Percentiles rank a stretch among this genome's conserved stretches.
phyloP scores from a whole-genome alignment of 73 alveolate genomes.

The Diophrys sp. region DNA sequence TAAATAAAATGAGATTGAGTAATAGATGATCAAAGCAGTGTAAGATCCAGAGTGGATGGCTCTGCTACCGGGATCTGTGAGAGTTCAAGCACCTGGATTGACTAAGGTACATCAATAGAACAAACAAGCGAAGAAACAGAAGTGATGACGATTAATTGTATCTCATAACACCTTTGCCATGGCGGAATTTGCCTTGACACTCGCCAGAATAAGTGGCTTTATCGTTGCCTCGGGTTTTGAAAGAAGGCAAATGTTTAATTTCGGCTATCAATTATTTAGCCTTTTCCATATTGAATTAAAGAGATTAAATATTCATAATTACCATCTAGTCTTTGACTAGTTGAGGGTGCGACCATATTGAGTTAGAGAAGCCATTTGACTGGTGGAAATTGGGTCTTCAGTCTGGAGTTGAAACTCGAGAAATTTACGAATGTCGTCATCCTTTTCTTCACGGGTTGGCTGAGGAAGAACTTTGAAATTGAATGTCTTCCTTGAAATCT shows the following conservation, averaged over 20 bases:
- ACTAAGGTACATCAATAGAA: not conserved
- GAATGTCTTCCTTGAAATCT: too few relatives aligned
- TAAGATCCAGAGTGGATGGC: not conserved
- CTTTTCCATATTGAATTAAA: too few relatives aligned
- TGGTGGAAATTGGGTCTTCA: too few relatives aligned
- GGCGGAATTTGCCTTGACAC: not conserved
- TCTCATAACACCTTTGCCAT: not conserved
- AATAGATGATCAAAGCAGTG: not conserved
- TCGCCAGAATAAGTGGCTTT: not conserved
- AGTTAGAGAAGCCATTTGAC: too few relatives aligned
- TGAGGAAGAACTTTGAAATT: too few relatives aligned
- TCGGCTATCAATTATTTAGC: not conserved
- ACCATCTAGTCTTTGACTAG: too few relatives aligned
- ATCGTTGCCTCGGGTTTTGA: not conserved
- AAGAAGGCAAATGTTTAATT: not conserved
- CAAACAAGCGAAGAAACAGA: conserved; percentile 58
- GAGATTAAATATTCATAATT: too few relatives aligned
- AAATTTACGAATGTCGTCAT: too few relatives aligned
- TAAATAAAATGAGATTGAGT: not conserved
- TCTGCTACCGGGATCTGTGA: not conserved
- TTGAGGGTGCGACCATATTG: too few relatives aligned
- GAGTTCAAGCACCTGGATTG: not conserved
- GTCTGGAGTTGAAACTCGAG: too few relatives aligned
- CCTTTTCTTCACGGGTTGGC: too few relatives aligned
- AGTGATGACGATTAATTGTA: not conserved